Percentiles rank a stretch among this genome's conserved stretches.
Conservation (phyloP, 2,329 filamentous ascomycete genomes). For the Capronia epimyces region DNA sequence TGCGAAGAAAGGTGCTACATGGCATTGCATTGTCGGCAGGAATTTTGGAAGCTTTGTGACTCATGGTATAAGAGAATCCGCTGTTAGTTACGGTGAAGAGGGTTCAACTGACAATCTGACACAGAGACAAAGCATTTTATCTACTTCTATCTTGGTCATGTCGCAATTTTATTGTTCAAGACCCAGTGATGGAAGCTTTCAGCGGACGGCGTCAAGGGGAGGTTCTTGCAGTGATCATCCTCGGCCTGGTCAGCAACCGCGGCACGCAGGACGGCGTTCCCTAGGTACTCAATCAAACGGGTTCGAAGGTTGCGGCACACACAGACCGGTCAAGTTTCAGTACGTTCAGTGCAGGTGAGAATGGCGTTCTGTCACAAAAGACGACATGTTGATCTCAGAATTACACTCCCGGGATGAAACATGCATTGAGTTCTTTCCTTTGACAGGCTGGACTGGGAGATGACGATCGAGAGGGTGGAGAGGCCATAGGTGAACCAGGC, state of each 20-base stretch:
- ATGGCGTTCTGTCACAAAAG: neutral
- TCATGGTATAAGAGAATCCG: conserved; percentile 61
- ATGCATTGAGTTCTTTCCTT: neutral
- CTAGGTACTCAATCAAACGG: neutral
- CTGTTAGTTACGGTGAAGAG: neutral
- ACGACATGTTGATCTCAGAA: neutral
- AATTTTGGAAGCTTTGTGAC: conserved; percentile 99
- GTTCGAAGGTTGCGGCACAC: neutral
- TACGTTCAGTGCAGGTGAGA: neutral
- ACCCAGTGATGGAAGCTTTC: conserved; percentile 60
- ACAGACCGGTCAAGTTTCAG: neutral
- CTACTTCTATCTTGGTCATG: conserved; percentile 99
- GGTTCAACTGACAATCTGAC: neutral
- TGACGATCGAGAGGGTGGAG: too few relatives aligned
- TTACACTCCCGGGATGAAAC: neutral
- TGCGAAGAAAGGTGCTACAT: conserved; percentile 92
- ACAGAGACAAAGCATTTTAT: conserved; percentile 99
- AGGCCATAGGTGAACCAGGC: too few relatives aligned
- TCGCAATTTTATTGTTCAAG: conserved; percentile 97
- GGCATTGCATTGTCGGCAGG: conserved; percentile 97
- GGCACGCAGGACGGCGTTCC: neutral
- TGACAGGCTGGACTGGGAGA: too few relatives aligned
- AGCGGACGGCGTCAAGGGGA: neutral
- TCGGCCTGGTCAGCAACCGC: neutral
- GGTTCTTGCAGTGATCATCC: neutral